Evolutionary conservation across 768 basidiomycete genomes (phyloP).

Genomic region (Coprinopsis marcescibilis): DNA sequence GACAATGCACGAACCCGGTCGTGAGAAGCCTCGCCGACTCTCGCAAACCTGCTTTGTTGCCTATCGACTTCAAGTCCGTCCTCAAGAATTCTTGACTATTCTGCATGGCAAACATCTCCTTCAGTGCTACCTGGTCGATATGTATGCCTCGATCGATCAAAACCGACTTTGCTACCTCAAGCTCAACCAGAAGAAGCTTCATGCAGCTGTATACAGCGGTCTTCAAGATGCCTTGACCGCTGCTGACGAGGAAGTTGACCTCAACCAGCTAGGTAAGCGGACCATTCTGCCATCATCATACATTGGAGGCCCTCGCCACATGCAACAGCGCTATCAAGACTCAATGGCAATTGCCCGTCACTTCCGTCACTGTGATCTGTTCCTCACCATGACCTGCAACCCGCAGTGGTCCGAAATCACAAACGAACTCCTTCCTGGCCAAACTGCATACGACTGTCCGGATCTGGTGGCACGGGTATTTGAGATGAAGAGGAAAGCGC

Average conservation of each 20-base stretch:
- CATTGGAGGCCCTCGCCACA: constrained; percentile 27
- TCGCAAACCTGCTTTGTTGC: constrained; percentile 26
- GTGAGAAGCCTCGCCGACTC: constrained; percentile 23
- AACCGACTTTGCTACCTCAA: constrained; percentile 24
- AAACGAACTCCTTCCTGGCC: constrained; percentile 31
- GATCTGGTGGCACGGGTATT: constrained; percentile 45
- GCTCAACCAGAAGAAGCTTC: constrained; percentile 26
- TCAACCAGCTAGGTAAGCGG: constrained; percentile 21
- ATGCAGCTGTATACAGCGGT: constrained; percentile 29
- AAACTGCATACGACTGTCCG: constrained; percentile 36
- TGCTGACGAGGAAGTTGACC: constrained; percentile 20
- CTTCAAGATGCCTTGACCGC: constrained; percentile 9
- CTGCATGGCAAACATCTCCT: constrained; percentile 33
- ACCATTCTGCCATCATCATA: constrained; percentile 29
- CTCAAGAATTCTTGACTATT: constrained; percentile 21
- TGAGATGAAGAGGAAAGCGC: constrained; percentile 30
- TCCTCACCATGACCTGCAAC: constrained; percentile 47
- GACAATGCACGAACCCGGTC: constrained; percentile 22
- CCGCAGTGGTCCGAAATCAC: constrained; percentile 39
- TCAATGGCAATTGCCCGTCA: constrained; percentile 34
- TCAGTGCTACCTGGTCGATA: constrained; percentile 40
- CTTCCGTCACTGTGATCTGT: constrained; percentile 33
- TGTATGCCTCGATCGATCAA: constrained; percentile 41
- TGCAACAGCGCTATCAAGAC: constrained; percentile 38
- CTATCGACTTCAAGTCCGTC: constrained; percentile 28